phyloP scores from a whole-genome alignment of 1,284 basidiomycete species.

The Xanthoconium separans region DNA sequence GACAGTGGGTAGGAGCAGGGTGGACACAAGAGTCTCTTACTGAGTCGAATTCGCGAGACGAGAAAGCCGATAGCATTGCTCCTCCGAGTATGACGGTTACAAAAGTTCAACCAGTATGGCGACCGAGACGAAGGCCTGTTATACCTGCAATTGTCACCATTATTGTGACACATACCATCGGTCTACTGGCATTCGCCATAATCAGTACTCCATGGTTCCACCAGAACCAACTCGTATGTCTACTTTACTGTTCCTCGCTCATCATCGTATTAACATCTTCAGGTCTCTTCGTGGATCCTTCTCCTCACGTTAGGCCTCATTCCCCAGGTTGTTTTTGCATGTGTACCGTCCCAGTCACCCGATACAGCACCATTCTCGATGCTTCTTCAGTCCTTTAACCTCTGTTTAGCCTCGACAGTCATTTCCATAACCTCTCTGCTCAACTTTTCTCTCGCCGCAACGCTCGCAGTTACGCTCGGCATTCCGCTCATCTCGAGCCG shows the following conservation, averaged over 20 bases:
- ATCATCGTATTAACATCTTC: neutral
- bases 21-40: slow-evolving; percentile 38
- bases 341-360: slow-evolving; percentile 18
- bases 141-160: slow-evolving; percentile 53
- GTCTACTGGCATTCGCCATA: slow-evolving; percentile 46
- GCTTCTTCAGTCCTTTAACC: slow-evolving; percentile 68
- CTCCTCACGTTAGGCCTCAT: slow-evolving; percentile 32
- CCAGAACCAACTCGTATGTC: slow-evolving; percentile 39
- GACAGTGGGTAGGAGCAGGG: slow-evolving; percentile 67
- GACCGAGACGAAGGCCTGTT: slow-evolving; percentile 45
- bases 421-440: slow-evolving; percentile 84
- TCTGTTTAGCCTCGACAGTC: slow-evolving; percentile 78
- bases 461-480: slow-evolving; percentile 62
- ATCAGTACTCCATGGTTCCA: slow-evolving; percentile 45
- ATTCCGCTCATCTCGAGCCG: slow-evolving; percentile 53
- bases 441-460: slow-evolving; percentile 84
- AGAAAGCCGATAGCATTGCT: slow-evolving; percentile 15
- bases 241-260: neutral
- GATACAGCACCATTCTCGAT: slow-evolving; percentile 41
- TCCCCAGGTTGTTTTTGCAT: slow-evolving; percentile 30
- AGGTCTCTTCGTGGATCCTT: slow-evolving; percentile 30
- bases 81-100: neutral
- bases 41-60: slow-evolving; percentile 2
- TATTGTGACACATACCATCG: slow-evolving; percentile 51
- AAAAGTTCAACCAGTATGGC: slow-evolving; percentile 33